Conservation (phyloP, 2,329 filamentous ascomycete species). For the Botrytis cinerea region DNA sequence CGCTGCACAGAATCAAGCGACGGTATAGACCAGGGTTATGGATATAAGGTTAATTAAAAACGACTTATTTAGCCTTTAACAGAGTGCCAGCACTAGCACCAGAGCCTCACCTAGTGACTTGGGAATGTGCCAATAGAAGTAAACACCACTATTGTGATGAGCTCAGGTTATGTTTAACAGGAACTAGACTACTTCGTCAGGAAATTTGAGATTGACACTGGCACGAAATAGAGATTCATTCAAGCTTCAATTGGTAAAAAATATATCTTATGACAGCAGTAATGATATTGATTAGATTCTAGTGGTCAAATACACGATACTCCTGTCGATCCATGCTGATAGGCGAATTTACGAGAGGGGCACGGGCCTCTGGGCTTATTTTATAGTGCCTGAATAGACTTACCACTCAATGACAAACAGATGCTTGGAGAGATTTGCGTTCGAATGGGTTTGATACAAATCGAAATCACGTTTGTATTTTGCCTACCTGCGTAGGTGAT, state of each 20-base stretch:
- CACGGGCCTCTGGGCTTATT: not conserved
- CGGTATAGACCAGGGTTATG: not conserved
- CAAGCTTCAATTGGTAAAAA: not conserved
- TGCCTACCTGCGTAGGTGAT: not conserved
- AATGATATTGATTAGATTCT: not conserved
- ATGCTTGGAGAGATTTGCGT: not conserved
- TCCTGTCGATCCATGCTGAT: slow-evolving; percentile 1
- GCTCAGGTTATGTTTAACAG: not conserved
- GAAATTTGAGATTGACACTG: not conserved
- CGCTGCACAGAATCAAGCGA: not conserved
- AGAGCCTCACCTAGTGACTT: not conserved
- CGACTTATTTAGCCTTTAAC: not conserved
- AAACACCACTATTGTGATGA: not conserved
- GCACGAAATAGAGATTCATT: fast-evolving
- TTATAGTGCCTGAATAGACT: not conserved
- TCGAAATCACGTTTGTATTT: not conserved
- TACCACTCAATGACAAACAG: not conserved
- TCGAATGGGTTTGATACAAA: not conserved
- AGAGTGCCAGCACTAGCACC: not conserved
- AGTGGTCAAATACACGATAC: not conserved
- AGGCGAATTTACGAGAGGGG: not conserved
- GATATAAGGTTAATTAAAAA: not conserved
- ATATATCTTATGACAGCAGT: not conserved
- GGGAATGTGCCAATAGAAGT: not conserved
- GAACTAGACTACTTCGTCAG: not conserved